Conservation (phyloP, 2,329 filamentous ascomycete genomes). For the Thielaviopsis punctulata region DNA sequence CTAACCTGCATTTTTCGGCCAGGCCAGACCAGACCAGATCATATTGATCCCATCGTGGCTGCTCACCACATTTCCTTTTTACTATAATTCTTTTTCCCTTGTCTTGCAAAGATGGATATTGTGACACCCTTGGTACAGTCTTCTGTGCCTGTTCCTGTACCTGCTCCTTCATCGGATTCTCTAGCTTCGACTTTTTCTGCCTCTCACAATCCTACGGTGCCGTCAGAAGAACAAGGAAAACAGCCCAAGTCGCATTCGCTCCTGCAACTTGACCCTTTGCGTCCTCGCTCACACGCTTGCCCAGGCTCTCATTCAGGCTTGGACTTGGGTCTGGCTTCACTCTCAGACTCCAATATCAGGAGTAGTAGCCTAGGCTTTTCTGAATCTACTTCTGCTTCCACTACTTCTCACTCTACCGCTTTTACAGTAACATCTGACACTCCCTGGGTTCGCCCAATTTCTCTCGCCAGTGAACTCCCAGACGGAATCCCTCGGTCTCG, state of each 20-base stretch:
- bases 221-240: constrained; percentile 1
- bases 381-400: not conserved
- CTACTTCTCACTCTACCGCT: not conserved
- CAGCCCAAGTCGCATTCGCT: not conserved
- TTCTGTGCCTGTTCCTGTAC: constrained; percentile 1
- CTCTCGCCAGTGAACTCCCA: constrained; percentile 9
- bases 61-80: not conserved
- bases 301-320: not conserved
- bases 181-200: not conserved
- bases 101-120: not conserved
- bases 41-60: not conserved
- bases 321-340: not conserved
- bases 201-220: not conserved
- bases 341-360: not conserved
- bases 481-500: constrained; percentile 12
- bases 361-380: not conserved
- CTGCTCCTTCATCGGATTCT: constrained; percentile 3
- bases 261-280: not conserved
- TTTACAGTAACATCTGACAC: not conserved
- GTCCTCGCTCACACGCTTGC: not conserved
- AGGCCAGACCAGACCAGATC: no score
- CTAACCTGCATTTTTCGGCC: not conserved
- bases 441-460: constrained; percentile 11
- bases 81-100: not conserved
- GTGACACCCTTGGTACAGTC: not conserved